A percentile compares a stretch with the other conserved stretches of the same genome.
Conservation (phyloP, 768 basidiomycete genomes). For the Suillus plorans region DNA sequence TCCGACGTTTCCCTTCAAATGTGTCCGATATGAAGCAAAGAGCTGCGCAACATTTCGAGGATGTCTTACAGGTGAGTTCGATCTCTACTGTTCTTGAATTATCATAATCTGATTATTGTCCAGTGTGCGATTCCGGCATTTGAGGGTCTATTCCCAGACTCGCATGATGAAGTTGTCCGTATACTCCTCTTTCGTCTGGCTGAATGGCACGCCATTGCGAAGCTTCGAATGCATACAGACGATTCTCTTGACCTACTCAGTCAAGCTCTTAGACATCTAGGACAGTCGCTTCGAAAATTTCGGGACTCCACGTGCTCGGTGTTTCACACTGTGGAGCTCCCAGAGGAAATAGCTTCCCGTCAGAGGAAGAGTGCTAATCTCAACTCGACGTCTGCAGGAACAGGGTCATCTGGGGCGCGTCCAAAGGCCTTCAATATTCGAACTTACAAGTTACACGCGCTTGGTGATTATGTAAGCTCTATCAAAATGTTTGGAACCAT, state of each 20-base stretch:
- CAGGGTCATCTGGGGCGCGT: neutral
- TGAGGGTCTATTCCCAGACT: conserved; percentile 34
- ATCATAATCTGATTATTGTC: neutral
- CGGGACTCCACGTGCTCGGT: neutral
- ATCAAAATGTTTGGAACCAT: conserved; percentile 32
- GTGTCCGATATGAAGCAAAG: conserved; percentile 38
- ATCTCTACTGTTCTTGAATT: neutral
- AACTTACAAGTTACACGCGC: conserved; percentile 7
- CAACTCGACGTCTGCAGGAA: neutral
- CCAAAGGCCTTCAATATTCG: conserved; percentile 10
- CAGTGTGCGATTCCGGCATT: conserved; percentile 40
- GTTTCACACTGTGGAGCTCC: conserved; percentile 20
- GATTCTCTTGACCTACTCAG: neutral
- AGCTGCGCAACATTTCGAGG: conserved; percentile 11
- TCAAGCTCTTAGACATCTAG: neutral
- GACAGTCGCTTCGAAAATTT: neutral
- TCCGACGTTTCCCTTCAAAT: conserved; percentile 36
- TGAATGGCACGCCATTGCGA: conserved; percentile 17
- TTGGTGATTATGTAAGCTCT: neutral
- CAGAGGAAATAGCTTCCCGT: conserved; percentile 18
- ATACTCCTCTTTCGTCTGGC: conserved; percentile 21
- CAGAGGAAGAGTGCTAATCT: neutral
- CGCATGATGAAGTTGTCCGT: conserved; percentile 20
- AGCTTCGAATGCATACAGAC: conserved; percentile 9
- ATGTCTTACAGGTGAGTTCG: conserved; percentile 14